A percentile compares a stretch with the other conserved stretches of the same genome.
Evolutionary conservation across 2,329 filamentous ascomycete species (phyloP).

Genomic region (Curvularia sp.): DNA sequence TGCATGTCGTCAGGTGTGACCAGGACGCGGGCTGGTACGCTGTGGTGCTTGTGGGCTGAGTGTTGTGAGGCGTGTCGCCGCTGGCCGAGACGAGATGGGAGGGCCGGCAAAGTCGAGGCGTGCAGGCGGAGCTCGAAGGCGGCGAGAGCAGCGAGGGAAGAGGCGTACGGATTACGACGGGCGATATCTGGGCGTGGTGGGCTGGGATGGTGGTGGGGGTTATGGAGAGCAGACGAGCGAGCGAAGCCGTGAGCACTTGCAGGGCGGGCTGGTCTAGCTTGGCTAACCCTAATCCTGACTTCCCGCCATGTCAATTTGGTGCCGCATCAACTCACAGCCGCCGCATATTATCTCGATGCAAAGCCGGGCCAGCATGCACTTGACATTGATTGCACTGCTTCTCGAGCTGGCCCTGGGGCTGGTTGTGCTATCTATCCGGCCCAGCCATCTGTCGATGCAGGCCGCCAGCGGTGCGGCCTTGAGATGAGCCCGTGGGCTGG

Average conservation of each 20-base stretch:
- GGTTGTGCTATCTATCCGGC: background rate
- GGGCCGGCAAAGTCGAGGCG: conserved; percentile 5
- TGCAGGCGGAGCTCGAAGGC: conserved; percentile 1
- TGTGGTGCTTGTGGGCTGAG: conserved; percentile 1
- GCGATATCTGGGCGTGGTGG: conserved; percentile 2
- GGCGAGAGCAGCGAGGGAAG: background rate
- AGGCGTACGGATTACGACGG: conserved; percentile 5
- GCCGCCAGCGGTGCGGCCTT: background rate
- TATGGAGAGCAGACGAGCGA: conserved; percentile 13
- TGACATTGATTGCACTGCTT: background rate
- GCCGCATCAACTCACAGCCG: conserved; percentile 3
- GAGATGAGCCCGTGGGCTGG: background rate
- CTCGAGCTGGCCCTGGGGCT: background rate
- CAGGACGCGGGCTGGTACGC: conserved; percentile 8
- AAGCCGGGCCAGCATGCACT: background rate
- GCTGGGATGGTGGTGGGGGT: conserved; percentile 15
- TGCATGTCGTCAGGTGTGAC: conserved; percentile 23
- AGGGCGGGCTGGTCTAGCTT: conserved; percentile 15
- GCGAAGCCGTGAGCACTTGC: conserved; percentile 16
- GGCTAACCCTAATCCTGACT: conserved; percentile 9
- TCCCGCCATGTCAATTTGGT: conserved; percentile 15
- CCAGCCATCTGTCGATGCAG: no score
- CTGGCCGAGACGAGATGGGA: conserved; percentile 6
- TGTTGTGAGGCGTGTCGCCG: conserved; percentile 16
- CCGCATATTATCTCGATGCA: background rate